These are phyloP conservation scores for Sapria himalayana DNA, from an alignment of 345 rosid genomes.

Conservation along the genomic window DNA sequence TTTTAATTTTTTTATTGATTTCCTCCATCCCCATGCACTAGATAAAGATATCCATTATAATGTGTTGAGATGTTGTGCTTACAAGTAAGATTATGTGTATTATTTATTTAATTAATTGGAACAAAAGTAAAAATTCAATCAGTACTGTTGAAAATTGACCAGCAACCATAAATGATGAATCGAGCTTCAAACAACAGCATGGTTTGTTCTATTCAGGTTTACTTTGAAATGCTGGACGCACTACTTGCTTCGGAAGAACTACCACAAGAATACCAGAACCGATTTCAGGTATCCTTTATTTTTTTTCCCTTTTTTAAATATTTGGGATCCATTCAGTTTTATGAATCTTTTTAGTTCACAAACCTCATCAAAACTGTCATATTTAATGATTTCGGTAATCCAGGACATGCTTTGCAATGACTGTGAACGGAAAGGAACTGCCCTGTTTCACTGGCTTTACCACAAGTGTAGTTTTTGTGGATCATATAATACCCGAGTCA, in stretches of 20 bases:
- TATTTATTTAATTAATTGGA: not conserved
- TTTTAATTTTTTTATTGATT: too few relatives aligned
- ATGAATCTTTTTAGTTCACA: too few relatives aligned
- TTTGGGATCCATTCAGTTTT: too few relatives aligned
- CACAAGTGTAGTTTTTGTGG: constrained; percentile 62
- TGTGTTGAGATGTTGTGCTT: too few relatives aligned
- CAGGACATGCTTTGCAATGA: constrained; percentile 70
- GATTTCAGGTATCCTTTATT: constrained; percentile 47
- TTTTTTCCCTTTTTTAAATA: too few relatives aligned
- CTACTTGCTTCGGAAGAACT: constrained; percentile 35
- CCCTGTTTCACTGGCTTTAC: constrained; percentile 69
- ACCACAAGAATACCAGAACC: constrained; percentile 36
- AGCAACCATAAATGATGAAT: not conserved
- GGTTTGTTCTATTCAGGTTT: constrained; percentile 21
- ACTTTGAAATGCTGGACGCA: constrained; percentile 47
- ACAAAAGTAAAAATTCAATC: not conserved
- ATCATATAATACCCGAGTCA: constrained; percentile 73
- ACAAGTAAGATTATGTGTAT: too few relatives aligned
- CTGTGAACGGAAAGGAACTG: constrained; percentile 43
- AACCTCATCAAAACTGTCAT: too few relatives aligned
- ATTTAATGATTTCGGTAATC: constrained; percentile 2
- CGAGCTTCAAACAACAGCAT: too few relatives aligned
- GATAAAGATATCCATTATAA: too few relatives aligned
- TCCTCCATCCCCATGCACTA: too few relatives aligned
- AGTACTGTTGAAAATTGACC: not conserved